Base-by-base conservation (phyloP, 23 red algal genomes). In the Gracilaria domingensis region DNA sequence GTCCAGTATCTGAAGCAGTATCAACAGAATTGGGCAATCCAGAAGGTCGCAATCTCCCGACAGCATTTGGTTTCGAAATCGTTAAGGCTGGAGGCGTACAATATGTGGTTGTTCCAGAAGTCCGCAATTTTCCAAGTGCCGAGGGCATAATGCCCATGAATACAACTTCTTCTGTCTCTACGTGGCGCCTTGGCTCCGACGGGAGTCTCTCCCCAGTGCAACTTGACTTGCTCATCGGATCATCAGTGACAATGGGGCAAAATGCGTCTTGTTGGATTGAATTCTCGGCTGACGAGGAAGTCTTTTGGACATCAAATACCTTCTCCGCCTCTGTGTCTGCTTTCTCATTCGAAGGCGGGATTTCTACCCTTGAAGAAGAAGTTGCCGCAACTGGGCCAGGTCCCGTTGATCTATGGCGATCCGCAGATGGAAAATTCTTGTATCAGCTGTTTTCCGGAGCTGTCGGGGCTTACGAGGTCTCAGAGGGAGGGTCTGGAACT, bases 21-120 rank as follows among this genome's bases (percentile, higher is more conserved):
- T 84, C 80, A 29, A 84, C 80, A 12, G 58, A 62, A 47, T n/a
- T 84, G 23, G 40, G 40, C n/a, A 84, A 84, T 40, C 18, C 80
- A 21, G 53, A 84, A 39, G 80, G 80, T 14, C 80, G 80, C 44
- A 84, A 84, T 67, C 80, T 84, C 54, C 80, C 80, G n/a, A 64
- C 51, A 18, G 80, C 48, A 26, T 34, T 84, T 84, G 80, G 80
- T 32, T 84, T 84, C 54, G 80, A 84, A 62, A 84, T 84, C 24
- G 58, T 62, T 24, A 67, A 64, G 53, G 16, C 58, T 3, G 51
- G 60, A 25, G 51, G 29, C 21, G 54, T 54, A 18, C 80, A 84
- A 53, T 84, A 62, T 47, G 80, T 84, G 51, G 58, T 84, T 36
- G 80, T 84, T 60, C 56, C 80, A 16, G 80, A 84, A 32, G 80